Evolutionary conservation across 108 stramenopile genomes (phyloP).

Genomic region (Discostella stelligeroides): DNA sequence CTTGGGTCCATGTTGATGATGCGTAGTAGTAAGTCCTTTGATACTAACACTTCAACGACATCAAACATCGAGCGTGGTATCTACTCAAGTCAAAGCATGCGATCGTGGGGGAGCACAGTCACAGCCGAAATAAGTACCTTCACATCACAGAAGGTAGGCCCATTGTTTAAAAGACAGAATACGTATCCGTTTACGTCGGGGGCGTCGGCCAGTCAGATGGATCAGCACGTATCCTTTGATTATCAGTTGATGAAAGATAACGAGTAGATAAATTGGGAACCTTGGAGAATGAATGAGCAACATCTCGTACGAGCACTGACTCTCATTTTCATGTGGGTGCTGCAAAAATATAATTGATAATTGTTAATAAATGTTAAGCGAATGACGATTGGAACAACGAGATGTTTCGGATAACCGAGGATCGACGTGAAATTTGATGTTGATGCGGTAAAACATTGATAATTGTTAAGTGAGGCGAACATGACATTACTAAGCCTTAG

Average conservation of each 20-base stretch:
- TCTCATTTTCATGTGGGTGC: background rate
- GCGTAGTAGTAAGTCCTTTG: background rate
- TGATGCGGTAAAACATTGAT: too few species aligned
- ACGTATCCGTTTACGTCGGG: background rate
- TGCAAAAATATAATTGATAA: background rate
- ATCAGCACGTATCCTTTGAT: conserved; percentile 1
- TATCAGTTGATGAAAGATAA: conserved; percentile 17
- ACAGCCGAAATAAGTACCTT: conserved; percentile 15
- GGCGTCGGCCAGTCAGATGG: background rate
- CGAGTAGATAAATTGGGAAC: background rate
- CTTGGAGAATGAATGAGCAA: background rate
- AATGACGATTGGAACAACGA: too few species aligned
- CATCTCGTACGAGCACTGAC: background rate
- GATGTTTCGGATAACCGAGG: too few species aligned
- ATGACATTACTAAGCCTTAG: too few species aligned
- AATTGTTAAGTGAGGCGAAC: too few species aligned
- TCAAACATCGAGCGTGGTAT: conserved; percentile 8
- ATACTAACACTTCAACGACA: background rate
- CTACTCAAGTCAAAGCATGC: conserved; percentile 8
- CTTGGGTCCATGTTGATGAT: conserved; percentile 10
- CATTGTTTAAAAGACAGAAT: conserved; percentile 15
- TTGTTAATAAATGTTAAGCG: background rate
- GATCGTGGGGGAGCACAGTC: conserved; percentile 16
- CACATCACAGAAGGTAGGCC: conserved; percentile 17
- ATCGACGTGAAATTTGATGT: too few species aligned